phyloP scores from a whole-genome alignment of 2,329 filamentous ascomycete species.

The Microdochium paspali region DNA sequence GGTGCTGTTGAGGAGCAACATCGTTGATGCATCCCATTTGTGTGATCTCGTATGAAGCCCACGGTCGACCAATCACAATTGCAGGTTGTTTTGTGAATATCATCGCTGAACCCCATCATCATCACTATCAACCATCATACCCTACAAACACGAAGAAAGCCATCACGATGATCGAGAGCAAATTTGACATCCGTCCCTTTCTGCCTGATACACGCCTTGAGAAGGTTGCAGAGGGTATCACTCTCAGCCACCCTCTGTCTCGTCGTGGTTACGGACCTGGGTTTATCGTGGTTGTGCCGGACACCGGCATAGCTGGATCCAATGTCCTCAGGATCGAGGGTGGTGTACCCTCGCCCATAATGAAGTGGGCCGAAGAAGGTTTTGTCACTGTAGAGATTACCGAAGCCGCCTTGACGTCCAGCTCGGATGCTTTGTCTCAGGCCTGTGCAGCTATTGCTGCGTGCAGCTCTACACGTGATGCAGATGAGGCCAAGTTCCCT shows the following conservation, averaged over 20 bases:
- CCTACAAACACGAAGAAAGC: too few species aligned
- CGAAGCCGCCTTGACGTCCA: not conserved
- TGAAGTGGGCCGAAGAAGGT: conserved; percentile 27
- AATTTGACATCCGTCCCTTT: not conserved
- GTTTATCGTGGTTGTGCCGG: conserved; percentile 17
- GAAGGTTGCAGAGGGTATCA: not conserved
- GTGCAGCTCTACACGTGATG: not conserved
- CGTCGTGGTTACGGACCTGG: conserved; percentile 22
- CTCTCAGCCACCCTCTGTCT: conserved; percentile 11
- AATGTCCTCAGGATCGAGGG: conserved; percentile 3
- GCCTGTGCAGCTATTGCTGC: not conserved
- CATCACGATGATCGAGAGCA: not conserved
- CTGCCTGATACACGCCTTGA: not conserved
- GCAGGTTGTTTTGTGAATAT: too few species aligned
- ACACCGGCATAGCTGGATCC: not conserved
- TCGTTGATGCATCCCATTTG: too few species aligned
- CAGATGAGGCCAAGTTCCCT: not conserved
- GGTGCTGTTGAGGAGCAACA: too few species aligned
- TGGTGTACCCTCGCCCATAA: conserved; percentile 13
- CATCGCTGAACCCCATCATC: too few species aligned
- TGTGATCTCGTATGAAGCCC: too few species aligned
- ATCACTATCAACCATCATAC: too few species aligned
- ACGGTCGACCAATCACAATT: too few species aligned
- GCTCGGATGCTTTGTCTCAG: not conserved
- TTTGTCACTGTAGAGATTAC: conserved; percentile 17